A percentile compares a stretch with the other conserved stretches of the same genome.
Evolutionary conservation across 2,329 filamentous ascomycete species (phyloP).

Genomic region (Fonsecaea multimorphosa): DNA sequence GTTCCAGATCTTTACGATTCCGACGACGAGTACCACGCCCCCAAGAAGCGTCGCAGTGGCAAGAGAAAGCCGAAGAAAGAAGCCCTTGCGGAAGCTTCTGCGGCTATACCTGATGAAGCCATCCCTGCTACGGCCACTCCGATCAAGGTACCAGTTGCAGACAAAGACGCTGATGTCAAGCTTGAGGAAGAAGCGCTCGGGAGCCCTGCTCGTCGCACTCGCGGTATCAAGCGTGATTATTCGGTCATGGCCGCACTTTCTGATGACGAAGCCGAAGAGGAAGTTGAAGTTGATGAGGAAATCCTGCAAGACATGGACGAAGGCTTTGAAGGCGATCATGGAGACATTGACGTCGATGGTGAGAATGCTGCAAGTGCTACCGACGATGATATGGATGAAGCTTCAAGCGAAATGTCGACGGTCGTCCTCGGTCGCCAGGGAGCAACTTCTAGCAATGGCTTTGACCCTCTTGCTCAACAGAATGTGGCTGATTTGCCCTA

Average conservation of each 20-base stretch:
- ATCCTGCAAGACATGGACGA: not conserved
- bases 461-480: not conserved
- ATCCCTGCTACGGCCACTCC: not conserved
- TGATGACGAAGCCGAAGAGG: not conserved
- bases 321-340: not conserved
- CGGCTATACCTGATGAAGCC: not conserved
- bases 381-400: slow-evolving; percentile 11
- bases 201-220: slow-evolving; percentile 29
- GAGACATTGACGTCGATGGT: not conserved
- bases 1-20: slow-evolving; percentile 30
- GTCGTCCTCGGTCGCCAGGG: not conserved
- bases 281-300: slow-evolving; percentile 16
- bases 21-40: slow-evolving; percentile 21
- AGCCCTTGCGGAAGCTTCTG: not conserved
- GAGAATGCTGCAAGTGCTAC: not conserved
- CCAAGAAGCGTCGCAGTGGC: slow-evolving; percentile 17
- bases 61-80: slow-evolving; percentile 17
- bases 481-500: slow-evolving; percentile 4
- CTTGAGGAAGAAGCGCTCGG: slow-evolving; percentile 57
- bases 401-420: not conserved
- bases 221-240: slow-evolving; percentile 34
- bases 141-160: not conserved
- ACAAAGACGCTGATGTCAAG: slow-evolving; percentile 65
- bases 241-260: slow-evolving; percentile 12
- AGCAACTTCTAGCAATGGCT: not conserved